Evolutionary conservation across 257 asterid species (phyloP), one percentile per base, ranked within the genome.

Genomic region (Anisodus tanguticus): DNA sequence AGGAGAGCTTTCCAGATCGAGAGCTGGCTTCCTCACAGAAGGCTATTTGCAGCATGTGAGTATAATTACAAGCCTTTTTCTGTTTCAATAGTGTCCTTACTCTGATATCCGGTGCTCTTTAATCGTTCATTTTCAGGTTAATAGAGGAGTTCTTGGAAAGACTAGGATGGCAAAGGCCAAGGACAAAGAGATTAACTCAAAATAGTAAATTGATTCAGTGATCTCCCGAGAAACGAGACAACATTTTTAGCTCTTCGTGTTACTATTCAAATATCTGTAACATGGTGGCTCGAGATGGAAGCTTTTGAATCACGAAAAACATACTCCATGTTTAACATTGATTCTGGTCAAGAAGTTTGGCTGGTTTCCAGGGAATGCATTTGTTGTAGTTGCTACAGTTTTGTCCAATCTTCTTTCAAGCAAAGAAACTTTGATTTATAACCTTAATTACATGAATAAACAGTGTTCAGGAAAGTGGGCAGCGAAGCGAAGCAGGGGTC

Each of bases 1-100:
- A 95, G 45, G 98, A 96, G 43, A 86, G 97, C 88, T 96, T 96
- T 82, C 98, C 98, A 9, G 98, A 96, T 81, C 95, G 91, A 10
- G 97, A 96, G 88, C 89, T 94, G 58, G 99, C 99, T 22, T 87
- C 98, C 58, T 90, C 97, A 41, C 98, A 96, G 87, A 96, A 93
- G 91, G 90, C 95, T 72, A 84, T 94, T 71, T 96, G 99, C 93
- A 93, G 95, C 94, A 88, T 91, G 98, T 96, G 85, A 90, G 98
- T 90, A 22, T 37, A 82, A 35, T 9, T 11, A 43, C 19, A 22
- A 4, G 17, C 49, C 19, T 8, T 5, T 19, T 17, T 4, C 10
- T 80, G 85, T 80, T 82, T 49, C n/a, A 31, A 37, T 16, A 45
- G 16, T 7, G 47, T 8, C 17, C 19, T 63, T 13, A 1, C 7